Base-by-base conservation (phyloP, 305 asterid genomes). In the Fraxinus greggii region DNA sequence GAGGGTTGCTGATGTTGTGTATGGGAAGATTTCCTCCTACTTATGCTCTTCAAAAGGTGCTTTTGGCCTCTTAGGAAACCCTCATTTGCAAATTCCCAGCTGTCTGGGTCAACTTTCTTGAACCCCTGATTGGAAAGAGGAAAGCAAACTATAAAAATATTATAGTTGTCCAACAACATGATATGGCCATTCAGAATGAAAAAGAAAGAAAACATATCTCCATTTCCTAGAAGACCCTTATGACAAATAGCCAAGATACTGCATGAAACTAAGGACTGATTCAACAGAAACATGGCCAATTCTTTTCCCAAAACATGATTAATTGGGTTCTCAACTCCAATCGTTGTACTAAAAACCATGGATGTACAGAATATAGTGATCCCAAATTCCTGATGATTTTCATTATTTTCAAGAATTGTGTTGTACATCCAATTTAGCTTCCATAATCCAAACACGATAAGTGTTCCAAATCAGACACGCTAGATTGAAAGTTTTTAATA, bases 71-170 rank as follows among this genome's bases (percentile, higher is more conserved):
- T 89, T 80, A 86, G 85, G 78, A 86, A 86, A 28, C 85, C 87
- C 80, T 86, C 89, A 10, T 83, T 83, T 19, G 89, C 89, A 81
- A 86, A 86, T 61, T 86, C 89, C 78, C 75, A 84, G 72, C 89
- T 83, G 67, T 86, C 89, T 3, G 86, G 85, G 61, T 86, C 87
- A 72, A 86, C 86, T 72, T 86, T 86, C 87, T 85, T 81, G 85
- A 86, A 86, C 72, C 89, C 89, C 97, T 92, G 82, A 77, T 84
- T 67, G 35, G 83, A 72, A 80, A 81, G 81, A 84, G 81, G 82
- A 83, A 86, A 87, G 86, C 89, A 86, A 84, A 89, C 89, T 87
- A 88, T 90, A 88, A 92, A 88, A 82, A 86, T 87, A 89, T 81
- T 80, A 86, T 85, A 78, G 86, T 84, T 83, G 86, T 79, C 86